Conservation (phyloP, 1,284 basidiomycete genomes). For the Mycosarcoma mackinlayi region DNA sequence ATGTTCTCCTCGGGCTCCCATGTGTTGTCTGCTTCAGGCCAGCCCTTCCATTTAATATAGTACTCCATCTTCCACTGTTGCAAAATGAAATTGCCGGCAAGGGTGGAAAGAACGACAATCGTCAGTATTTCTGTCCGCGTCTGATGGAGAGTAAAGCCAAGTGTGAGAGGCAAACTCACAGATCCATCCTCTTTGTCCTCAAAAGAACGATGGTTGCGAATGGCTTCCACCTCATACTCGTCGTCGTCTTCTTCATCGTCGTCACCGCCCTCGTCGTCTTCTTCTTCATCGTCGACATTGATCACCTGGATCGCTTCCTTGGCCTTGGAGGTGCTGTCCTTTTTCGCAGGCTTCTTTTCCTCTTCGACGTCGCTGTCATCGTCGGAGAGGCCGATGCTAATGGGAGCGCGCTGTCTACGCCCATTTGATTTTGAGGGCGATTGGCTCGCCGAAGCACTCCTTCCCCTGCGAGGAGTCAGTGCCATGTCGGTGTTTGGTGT, state of each 20-base stretch:
- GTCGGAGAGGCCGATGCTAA: constrained; percentile 20
- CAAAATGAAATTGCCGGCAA: no score
- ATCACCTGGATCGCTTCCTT: constrained; percentile 13
- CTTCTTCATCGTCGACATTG: constrained; percentile 25
- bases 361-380: constrained; percentile 23
- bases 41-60: constrained; percentile 54
- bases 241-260: constrained; percentile 14
- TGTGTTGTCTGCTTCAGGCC: constrained; percentile 39
- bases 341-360: constrained; percentile 7
- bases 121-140: no score
- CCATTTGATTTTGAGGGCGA: constrained; percentile 32
- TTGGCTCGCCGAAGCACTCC: constrained; percentile 21
- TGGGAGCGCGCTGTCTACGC: constrained; percentile 1
- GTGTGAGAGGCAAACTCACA: constrained; percentile 12
- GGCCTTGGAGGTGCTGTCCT: constrained; percentile 7
- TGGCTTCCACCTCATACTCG: constrained; percentile 48
- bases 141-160: background rate
- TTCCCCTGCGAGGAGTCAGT: constrained; percentile 21
- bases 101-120: no score
- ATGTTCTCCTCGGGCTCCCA: constrained; percentile 53
- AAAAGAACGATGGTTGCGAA: constrained; percentile 27
- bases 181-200: constrained; percentile 15
- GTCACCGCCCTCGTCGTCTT: constrained; percentile 26
- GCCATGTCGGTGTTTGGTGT: constrained; percentile 7
- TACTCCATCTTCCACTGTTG: constrained; percentile 37